phyloP scores from a whole-genome alignment of 768 basidiomycete genomes.

The Chalciporus piperatus region DNA sequence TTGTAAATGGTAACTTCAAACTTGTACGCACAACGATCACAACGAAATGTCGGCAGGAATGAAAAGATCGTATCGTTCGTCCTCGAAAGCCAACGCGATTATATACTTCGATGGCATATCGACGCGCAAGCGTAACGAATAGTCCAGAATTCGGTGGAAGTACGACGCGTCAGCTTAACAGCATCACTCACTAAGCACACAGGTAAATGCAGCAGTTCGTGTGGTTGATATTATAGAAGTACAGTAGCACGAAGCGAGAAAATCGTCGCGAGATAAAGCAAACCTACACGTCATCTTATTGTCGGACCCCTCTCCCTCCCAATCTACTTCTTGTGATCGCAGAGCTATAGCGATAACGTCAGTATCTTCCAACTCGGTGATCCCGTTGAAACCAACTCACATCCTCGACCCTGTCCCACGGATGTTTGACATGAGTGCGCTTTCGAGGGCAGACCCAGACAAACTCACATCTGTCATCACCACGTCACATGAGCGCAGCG shows the following conservation, averaged over 20 bases:
- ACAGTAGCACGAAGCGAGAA: background rate
- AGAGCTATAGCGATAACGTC: conserved; percentile 27
- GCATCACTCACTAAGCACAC: conserved; percentile 12
- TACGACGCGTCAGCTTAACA: conserved; percentile 15
- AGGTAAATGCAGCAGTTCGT: background rate
- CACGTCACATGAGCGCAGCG: background rate
- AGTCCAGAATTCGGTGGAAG: conserved; percentile 22
- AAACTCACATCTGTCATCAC: conserved; percentile 58
- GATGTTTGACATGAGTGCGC: conserved; percentile 75
- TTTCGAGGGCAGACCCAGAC: conserved; percentile 77
- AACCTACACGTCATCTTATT: conserved; percentile 14
- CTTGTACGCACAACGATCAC: background rate
- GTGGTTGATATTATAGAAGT: conserved; percentile 4
- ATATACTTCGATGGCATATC: too few relatives aligned
- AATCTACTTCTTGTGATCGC: conserved; percentile 34
- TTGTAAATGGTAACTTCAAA: conserved; percentile 3
- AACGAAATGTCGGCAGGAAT: too few relatives aligned
- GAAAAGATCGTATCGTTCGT: background rate
- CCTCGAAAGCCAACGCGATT: background rate
- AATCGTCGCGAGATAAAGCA: background rate
- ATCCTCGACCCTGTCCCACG: conserved; percentile 62
- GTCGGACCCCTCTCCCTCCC: conserved; percentile 25
- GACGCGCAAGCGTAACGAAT: too few relatives aligned
- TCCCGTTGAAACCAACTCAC: conserved; percentile 43
- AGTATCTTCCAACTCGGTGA: background rate